phyloP scores from a whole-genome alignment of 2,329 filamentous ascomycete species.

The Trichophyton verrucosum region DNA sequence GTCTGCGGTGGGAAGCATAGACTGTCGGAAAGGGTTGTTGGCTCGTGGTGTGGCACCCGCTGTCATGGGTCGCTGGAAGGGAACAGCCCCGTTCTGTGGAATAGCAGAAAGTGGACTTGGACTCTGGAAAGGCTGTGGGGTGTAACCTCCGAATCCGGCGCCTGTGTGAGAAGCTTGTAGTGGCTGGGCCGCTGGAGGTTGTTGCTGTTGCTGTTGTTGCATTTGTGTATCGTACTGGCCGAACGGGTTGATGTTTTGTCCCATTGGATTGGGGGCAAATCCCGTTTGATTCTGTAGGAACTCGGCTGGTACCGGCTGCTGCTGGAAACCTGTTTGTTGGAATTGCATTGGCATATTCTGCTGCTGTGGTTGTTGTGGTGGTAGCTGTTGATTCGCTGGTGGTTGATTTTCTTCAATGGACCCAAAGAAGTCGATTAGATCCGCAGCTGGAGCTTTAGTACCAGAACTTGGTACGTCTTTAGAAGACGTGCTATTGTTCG shows the following conservation, averaged over 20 bases:
- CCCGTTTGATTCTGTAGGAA: conserved; percentile 17
- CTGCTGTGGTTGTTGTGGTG: conserved; percentile 20
- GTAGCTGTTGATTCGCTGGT: conserved; percentile 32
- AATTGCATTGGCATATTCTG: conserved; percentile 17
- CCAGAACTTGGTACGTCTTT: conserved; percentile 20
- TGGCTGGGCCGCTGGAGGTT: conserved; percentile 28
- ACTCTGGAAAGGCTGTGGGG: conserved; percentile 47
- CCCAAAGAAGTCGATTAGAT: conserved; percentile 89
- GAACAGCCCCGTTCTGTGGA: conserved; percentile 37
- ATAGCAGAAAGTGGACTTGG: conserved; percentile 32
- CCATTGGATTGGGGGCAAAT: conserved; percentile 15
- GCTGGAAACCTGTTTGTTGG: conserved; percentile 17
- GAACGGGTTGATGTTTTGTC: conserved; percentile 27
- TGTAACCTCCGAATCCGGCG: conserved; percentile 73
- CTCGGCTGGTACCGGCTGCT: conserved; percentile 16
- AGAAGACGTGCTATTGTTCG: conserved; percentile 15
- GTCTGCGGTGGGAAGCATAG: conserved; percentile 56
- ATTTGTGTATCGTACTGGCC: conserved; percentile 11
- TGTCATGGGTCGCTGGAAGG: conserved; percentile 32
- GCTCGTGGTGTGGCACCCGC: conserved; percentile 37
- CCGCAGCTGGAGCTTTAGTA: conserved; percentile 39
- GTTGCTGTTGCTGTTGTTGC: conserved; percentile 10
- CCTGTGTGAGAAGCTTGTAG: conserved; percentile 55
- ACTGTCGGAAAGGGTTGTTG: conserved; percentile 91
- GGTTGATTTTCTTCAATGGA: conserved; percentile 85